Conservation (phyloP, 441 rosid species). For the Omphalea diandra region DNA sequence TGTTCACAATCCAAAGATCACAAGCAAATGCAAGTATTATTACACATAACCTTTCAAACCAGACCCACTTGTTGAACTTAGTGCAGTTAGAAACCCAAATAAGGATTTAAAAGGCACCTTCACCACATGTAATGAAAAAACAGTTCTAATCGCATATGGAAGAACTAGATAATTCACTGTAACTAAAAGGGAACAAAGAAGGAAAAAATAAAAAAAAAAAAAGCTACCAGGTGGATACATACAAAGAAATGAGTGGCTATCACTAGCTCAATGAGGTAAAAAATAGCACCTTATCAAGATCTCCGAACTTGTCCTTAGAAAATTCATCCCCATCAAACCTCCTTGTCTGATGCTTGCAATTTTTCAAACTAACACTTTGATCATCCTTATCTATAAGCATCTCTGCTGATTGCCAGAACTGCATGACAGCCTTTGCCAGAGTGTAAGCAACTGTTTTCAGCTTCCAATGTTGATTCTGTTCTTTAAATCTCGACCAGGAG, state of each 20-base stretch:
- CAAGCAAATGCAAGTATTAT: constrained; percentile 8
- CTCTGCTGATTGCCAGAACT: constrained; percentile 87
- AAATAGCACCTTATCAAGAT: constrained; percentile 47
- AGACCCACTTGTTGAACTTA: constrained; percentile 2
- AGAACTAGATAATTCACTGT: neutral
- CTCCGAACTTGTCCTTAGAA: constrained; percentile 44
- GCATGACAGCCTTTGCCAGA: constrained; percentile 81
- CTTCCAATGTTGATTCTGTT: constrained; percentile 48
- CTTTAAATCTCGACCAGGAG: constrained; percentile 59
- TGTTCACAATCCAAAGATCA: constrained; percentile 34
- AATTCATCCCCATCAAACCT: constrained; percentile 36
- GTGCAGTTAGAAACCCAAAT: constrained; percentile 13
- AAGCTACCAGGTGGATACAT: neutral
- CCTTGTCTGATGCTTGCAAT: constrained; percentile 34
- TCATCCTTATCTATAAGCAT: constrained; percentile 34
- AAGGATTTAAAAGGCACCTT: neutral
- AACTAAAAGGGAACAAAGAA: neutral
- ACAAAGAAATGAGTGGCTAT: neutral
- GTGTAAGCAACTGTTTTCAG: constrained; percentile 63
- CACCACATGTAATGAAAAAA: constrained; percentile 4
- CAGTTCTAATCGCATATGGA: constrained; percentile 5
- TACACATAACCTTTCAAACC: constrained; percentile 9
- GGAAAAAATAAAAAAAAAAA: neutral
- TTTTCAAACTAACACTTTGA: constrained; percentile 32
- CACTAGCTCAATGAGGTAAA: constrained; percentile 16